Conservation (phyloP, 164 flowering plant genomes). For the Kalanchoe fedtschenkoi region DNA sequence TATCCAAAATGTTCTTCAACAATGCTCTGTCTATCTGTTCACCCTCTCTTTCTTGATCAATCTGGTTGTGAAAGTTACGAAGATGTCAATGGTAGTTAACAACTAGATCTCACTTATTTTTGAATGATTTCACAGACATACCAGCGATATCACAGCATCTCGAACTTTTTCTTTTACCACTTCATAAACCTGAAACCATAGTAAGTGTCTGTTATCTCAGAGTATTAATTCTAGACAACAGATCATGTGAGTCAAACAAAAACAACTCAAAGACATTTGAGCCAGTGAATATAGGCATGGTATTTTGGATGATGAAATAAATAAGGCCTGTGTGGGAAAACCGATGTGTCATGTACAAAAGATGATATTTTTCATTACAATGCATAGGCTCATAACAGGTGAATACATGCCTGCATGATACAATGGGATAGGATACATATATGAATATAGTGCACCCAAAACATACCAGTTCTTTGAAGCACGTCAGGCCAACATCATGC, state of each 20-base stretch:
- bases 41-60: slow-evolving; percentile 35
- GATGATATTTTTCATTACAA: not conserved
- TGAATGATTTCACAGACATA: not conserved
- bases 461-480: slow-evolving; percentile 33
- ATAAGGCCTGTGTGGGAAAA: not conserved
- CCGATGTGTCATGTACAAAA: not conserved
- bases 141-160: slow-evolving; percentile 17
- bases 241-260: not conserved
- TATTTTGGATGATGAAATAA: not conserved
- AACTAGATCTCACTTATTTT: not conserved
- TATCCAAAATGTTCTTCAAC: slow-evolving; percentile 26
- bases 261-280: not conserved
- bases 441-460: not conserved
- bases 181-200: slow-evolving; percentile 16
- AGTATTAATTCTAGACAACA: not conserved
- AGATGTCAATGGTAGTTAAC: not conserved
- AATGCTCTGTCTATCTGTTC: slow-evolving; percentile 28
- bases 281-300: not conserved
- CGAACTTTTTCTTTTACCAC: slow-evolving; percentile 13
- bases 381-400: not conserved
- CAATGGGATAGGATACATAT: not conserved
- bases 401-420: not conserved
- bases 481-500: slow-evolving; percentile 22
- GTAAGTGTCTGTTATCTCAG: not conserved
- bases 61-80: slow-evolving; percentile 14